A percentile compares a stretch with the other conserved stretches of the same genome.
Evolutionary conservation across 2,329 filamentous ascomycete genomes (phyloP).

Genomic region (Neophaeococcomyces aloes): DNA sequence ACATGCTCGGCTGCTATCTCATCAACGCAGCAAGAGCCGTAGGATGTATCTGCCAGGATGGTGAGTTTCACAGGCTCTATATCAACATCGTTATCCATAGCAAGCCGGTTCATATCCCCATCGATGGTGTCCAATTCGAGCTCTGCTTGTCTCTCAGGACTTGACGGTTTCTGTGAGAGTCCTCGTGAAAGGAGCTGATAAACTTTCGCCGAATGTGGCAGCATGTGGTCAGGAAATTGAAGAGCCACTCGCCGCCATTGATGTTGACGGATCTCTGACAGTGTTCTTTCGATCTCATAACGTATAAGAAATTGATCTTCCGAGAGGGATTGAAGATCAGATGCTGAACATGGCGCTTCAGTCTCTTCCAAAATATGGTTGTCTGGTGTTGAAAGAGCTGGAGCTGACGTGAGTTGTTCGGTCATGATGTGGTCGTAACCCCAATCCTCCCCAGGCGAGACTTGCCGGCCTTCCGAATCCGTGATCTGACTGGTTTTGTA

Average conservation of each 20-base stretch:
- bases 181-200: conserved; percentile 54
- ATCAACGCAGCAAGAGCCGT: conserved; percentile 93
- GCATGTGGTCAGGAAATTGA: conserved; percentile 94
- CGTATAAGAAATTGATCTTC: conserved; percentile 63
- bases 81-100: conserved; percentile 17
- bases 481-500: no score
- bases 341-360: conserved; percentile 27
- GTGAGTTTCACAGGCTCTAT: conserved; percentile 46
- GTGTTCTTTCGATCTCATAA: conserved; percentile 78
- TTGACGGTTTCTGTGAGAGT: conserved; percentile 27
- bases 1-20: conserved; percentile 93
- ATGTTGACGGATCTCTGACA: conserved; percentile 60
- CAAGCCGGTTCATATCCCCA: background rate
- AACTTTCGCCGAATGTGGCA: conserved; percentile 72
- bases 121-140: background rate
- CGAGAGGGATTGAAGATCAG: conserved; percentile 24
- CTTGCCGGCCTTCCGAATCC: no score
- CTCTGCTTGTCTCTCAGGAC: conserved; percentile 1
- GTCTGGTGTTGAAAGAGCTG: conserved; percentile 53
- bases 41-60: conserved; percentile 89
- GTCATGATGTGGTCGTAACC: background rate
- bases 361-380: conserved; percentile 49
- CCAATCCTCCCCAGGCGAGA: background rate
- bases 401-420: conserved; percentile 34
- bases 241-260: conserved; percentile 69